Base-by-base conservation (phyloP, 140 eudicot genomes). In the Stevia rebaudiana region DNA sequence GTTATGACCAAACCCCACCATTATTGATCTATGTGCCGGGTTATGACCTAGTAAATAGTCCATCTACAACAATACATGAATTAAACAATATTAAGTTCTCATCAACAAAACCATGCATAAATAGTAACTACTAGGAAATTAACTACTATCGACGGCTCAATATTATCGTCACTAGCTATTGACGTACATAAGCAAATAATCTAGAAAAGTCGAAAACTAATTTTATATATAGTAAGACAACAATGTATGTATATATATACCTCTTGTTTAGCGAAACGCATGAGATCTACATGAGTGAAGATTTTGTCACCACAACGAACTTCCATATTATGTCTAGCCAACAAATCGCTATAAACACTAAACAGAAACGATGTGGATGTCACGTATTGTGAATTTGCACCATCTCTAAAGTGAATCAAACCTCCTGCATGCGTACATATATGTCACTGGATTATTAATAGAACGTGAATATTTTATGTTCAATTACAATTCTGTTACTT, bases 331-430 rank as follows among this genome's bases (percentile, higher is more conserved):
- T 86, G 44, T 49, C 41, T 74, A 19, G 81, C 83, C 3, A 90
- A 73, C 28, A 81, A 8, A 69, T 90, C 97, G 17, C 90, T 76
- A 12, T 90, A 90, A 18, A 82, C 76, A 46, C 86, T 86, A 64
- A 90, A 74, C 6, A 84, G 71, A 42, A 86, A 76, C 43, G 97
- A 76, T 0, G 94, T 60, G 43, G 81, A 78, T 5, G 97, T 90
- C 6, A 84, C 97, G 28, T 86, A 86, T 63, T 90, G 97, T 11
- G 87, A 25, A 64, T 90, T 90, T 54, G 97, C 97, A 33, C 97
- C 97, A 53, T 90, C 95, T 72, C 97, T 84, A n/a, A 86, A 66
- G 71, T 84, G 76, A 56, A 90, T 54, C 68, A 82, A 35, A 10
- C 97, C 97, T 7, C 97, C 97, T 87, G 80, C 73, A 65, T 10